These are phyloP conservation scores for Kalmanozyma brasiliensis DNA, from an alignment of 1,284 basidiomycete species.

Conservation along the genomic window DNA sequence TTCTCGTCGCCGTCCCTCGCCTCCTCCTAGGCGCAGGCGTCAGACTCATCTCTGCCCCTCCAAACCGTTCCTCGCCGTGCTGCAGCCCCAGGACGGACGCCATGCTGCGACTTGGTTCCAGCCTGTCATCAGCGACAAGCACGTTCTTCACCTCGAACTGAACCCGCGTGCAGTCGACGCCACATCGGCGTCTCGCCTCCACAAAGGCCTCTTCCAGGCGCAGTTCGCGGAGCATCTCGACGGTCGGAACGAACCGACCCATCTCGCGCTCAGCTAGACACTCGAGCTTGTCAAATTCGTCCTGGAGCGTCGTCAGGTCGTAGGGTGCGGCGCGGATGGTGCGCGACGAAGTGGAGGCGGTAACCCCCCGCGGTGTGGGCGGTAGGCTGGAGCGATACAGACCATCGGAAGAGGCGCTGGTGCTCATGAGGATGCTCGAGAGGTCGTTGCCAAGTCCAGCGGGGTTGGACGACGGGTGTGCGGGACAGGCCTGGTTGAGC, in stretches of 20 bases:
- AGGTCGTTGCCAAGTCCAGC: neutral
- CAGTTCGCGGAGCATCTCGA: conserved; percentile 1
- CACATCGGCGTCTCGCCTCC: conserved; percentile 22
- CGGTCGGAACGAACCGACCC: neutral
- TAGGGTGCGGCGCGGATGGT: neutral
- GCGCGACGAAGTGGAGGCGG: neutral
- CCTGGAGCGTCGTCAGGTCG: conserved; percentile 7
- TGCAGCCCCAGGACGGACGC: neutral
- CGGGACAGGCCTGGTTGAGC: conserved; percentile 7
- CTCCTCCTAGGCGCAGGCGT: conserved; percentile 11
- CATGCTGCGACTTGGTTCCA: neutral
- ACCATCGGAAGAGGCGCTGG: no score
- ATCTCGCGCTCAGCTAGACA: conserved; percentile 27
- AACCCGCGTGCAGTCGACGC: conserved; percentile 12
- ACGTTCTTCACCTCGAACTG: conserved; percentile 18
- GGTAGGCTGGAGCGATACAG: conserved; percentile 12
- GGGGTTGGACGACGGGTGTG: neutral
- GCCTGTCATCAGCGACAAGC: neutral
- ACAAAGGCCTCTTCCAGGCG: conserved; percentile 22
- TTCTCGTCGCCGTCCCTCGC: neutral
- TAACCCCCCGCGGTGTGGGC: neutral
- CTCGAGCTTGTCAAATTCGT: conserved; percentile 46
- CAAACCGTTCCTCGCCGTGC: neutral
- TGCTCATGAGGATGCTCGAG: neutral
- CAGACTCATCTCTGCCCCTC: conserved; percentile 2